Evolutionary conservation across 2,329 filamentous ascomycete species (phyloP), one percentile per base, ranked within the genome.

Genomic region (Ophiocordyceps camponoti-saundersi): DNA sequence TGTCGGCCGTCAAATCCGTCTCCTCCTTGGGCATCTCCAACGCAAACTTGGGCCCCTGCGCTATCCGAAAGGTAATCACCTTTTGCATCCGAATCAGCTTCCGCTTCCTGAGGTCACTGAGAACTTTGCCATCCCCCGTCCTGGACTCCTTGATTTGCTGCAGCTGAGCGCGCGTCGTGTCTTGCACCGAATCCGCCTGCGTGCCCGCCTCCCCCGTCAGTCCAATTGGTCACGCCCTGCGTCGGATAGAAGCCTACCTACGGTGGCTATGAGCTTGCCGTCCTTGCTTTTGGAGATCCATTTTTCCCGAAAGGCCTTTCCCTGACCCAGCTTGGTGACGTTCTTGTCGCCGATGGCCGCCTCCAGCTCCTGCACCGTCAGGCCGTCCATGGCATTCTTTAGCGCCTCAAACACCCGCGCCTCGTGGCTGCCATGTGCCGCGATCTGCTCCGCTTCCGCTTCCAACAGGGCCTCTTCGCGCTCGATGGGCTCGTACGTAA

Each of bases 1-100:
- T 95, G 48, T 98, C 92, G 46, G 80, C 82, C 12, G 92, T 96
- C 59, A 98, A 70, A 61, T 98, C 92, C 42, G 92, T 95, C 66
- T 93, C 87, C 68, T 96, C 89, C 65, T 93, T 87, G 43, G 83
- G 74, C 53, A 96, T 85, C 65, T 95, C 83, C 44, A 84, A 77
- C 42, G 88, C 85, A 61, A 88, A 98, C 64, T 94, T 94, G 50
- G 80, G 67, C 0, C 88, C 92, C 70, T 95, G 95, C 50, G 70
- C 70, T 50, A 94, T 79, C 55, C 77, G 83, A 74, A 92, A 98
- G 62, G 71, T 80, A 56, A 94, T 83, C 49, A 85, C 77, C 70
- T 95, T 96, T 55, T 86, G 79, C 59, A 86, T 71, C 53, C 75
- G 81, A 52, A 95, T 73, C 45, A 98, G 75, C 69, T 95, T 96